Evolutionary conservation across 305 asterid genomes (phyloP), one percentile per base, ranked within the genome.

Genomic region (Solanum hybrid): DNA sequence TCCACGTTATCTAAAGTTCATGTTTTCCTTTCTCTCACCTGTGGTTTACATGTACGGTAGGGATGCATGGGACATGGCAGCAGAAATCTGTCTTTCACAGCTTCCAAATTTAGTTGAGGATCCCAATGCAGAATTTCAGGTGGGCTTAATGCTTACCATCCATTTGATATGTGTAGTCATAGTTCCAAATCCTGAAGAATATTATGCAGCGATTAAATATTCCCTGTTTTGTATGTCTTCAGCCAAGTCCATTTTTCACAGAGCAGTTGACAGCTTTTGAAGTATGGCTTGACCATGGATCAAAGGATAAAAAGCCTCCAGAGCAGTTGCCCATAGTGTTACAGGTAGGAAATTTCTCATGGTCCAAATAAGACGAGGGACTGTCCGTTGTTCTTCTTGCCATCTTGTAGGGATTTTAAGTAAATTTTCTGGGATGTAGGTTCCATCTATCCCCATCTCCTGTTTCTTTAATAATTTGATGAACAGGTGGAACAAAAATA

Each of bases 1-100:
- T 75, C 81, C 81, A 14, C 12, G 26, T 75, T 75, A 75, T 31
- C 18, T 75, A 16, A 31, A 76, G 11, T 97, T 98, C 94, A 93
- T 76, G 35, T 78, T 78, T 88, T n/a, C 90, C 85, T 79, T 29
- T 36, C 2, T 37, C 79, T 88, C 34, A 78, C 86, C 81, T 78
- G 76, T 76, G 67, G 51, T 88, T 40, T 16, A 87, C 87, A 74
- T 93, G 90, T 87, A 37, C 84, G 91, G 13, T 90, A 98, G 99
- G 99, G 99, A 97, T 95, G 99, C 99, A 81, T 98, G 99, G 99
- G 99, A 98, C 92, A 98, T 98, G 99, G 99, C 99, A 90, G 98
- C 99, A 90, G 99, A 98, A 93, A 97, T 98, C 89, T 98, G 99
- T 92, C 99, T 98, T 92, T 97, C 99, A 90, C 99, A 98, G 96